These are phyloP conservation scores for Pythium folliculosum DNA, from an alignment of 352 stramenopile genomes.

Conservation along the genomic window DNA sequence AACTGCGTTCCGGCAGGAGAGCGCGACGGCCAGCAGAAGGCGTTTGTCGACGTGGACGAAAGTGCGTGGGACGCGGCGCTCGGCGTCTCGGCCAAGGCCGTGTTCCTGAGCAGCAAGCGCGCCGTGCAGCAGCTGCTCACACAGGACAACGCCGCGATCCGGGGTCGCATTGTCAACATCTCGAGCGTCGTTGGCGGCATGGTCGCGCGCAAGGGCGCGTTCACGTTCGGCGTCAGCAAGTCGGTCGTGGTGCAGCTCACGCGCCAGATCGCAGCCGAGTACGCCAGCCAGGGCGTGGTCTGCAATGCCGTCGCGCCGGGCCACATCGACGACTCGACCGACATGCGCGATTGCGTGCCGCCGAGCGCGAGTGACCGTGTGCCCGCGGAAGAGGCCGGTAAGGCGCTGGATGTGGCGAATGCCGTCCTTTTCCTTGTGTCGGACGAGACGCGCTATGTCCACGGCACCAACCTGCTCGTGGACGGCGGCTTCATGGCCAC, in stretches of 20 bases:
- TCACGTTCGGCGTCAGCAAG: conserved; percentile 69
- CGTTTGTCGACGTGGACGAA: conserved; percentile 45
- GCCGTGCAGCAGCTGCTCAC: conserved; percentile 60
- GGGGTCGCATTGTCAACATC: conserved; percentile 67
- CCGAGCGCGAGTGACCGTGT: conserved; percentile 50
- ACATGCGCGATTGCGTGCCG: conserved; percentile 54
- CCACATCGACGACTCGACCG: conserved; percentile 68
- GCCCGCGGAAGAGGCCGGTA: conserved; percentile 51
- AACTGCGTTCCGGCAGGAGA: conserved; percentile 54
- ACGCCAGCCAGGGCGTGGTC: conserved; percentile 56
- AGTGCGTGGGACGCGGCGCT: conserved; percentile 59
- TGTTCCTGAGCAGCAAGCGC: conserved; percentile 73
- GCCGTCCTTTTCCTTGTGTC: conserved; percentile 69
- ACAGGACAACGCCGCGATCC: conserved; percentile 56
- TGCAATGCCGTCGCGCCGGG: conserved; percentile 64
- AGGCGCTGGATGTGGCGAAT: conserved; percentile 67
- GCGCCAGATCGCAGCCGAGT: conserved; percentile 61
- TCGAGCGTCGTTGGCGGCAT: conserved; percentile 58
- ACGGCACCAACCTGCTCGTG: conserved; percentile 65
- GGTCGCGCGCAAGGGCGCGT: conserved; percentile 57
- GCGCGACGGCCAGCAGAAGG: conserved; percentile 35
- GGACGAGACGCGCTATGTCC: conserved; percentile 62
- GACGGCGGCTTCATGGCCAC: conserved; percentile 61
- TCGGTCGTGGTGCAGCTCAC: conserved; percentile 67
- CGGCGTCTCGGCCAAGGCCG: conserved; percentile 59